Base-by-base conservation (phyloP, 2,329 filamentous ascomycete species). In the Pseudogymnoascus sp. region DNA sequence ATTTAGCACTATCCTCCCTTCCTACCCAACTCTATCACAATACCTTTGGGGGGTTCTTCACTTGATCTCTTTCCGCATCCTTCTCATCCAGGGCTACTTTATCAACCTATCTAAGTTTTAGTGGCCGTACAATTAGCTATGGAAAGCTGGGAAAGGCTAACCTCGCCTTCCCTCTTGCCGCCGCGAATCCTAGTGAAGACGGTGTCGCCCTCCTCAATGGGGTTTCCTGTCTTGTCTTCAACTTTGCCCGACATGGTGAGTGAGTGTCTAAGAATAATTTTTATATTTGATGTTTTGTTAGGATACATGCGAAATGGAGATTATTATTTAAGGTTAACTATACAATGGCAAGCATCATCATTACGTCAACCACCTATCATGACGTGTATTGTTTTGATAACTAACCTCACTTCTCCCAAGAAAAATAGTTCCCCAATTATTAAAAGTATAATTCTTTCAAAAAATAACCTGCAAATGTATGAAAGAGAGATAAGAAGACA, bases 31-130 rank as follows among this genome's bases (percentile, higher is more conserved):
- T 44, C 62, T 35, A 66, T 64, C 16, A 25, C 63, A 63, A 40
- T 63, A 75, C 76, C 72, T 78, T 78, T n/a, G 76, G 75, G 10
- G 76, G 75, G 56, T 77, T 71, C 67, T 77, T 77, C 7, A 77
- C 75, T 0, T 70, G 69, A 42, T 73, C 73, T 38, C 71, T 66
- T 63, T 73, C 65, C 3, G 76, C 75, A 37, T 76, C 74, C 40
- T 73, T 67, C 59, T 75, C 60, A 0, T 71, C 70, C 7, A 69
- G 72, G 12, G 77, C 72, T n/a, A 77, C 69, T 62, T 73, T 73
- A 10, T 77, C 72, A 16, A 76, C 76, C 72, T 74, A 61, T 50
- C 40, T 23, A 35, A 3, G 12, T 63, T 44, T 44, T 37, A 53
- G 21, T 11, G 5, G 33, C 16, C 2, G 5, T 47, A 59, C 25